phyloP scores from a whole-genome alignment of 1,139 yeast genomes.

The Casaregolazyma lundiana region DNA sequence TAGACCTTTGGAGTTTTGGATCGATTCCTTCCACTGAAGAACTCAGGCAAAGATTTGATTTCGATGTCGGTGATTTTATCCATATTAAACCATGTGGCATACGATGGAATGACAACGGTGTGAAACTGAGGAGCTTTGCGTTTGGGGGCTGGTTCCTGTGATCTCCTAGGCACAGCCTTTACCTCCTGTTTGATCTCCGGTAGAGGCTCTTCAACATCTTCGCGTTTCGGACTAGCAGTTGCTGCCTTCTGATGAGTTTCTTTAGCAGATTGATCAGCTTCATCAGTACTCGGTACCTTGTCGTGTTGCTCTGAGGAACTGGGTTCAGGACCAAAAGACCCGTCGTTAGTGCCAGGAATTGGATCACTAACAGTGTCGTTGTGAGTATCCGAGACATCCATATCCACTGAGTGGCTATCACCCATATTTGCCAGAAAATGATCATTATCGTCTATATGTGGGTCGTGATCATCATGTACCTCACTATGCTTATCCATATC shows the following conservation, averaged over 20 bases:
- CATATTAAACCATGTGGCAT: slow-evolving; percentile 86
- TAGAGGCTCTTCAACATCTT: neutral
- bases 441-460: slow-evolving; percentile 6
- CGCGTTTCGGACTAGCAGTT: neutral
- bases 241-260: neutral
- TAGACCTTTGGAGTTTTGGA: slow-evolving; percentile 88
- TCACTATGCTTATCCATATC: neutral
- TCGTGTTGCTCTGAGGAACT: slow-evolving; percentile 1
- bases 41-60: slow-evolving; percentile 81
- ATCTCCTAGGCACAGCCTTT: slow-evolving; percentile 3
- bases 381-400: neutral
- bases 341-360: neutral
- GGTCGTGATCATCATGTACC: slow-evolving; percentile 3
- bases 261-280: neutral
- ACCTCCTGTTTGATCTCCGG: slow-evolving; percentile 10
- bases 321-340: neutral
- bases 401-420: neutral
- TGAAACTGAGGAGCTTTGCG: slow-evolving; percentile 58
- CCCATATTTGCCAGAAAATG: slow-evolving; percentile 5
- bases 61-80: slow-evolving; percentile 61
- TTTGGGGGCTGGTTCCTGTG: slow-evolving; percentile 6
- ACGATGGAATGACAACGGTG: slow-evolving; percentile 87
- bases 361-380: neutral
- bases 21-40: slow-evolving; percentile 68
- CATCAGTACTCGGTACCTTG: neutral